Base-by-base conservation (phyloP, 805 yeast genomes). In the Candida coquimbonensis region DNA sequence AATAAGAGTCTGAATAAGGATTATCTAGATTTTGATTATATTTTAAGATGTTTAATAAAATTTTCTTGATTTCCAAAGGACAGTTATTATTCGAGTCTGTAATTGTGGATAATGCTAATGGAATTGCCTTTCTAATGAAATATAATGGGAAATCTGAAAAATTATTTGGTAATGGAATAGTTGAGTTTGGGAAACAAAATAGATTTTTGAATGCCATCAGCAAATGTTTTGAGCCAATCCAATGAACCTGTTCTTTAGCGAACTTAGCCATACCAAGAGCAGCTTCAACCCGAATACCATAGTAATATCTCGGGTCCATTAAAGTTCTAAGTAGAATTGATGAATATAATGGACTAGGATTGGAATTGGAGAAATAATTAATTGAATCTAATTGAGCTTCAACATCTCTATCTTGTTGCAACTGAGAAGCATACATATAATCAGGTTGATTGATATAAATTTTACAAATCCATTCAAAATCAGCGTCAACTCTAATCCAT, bases 401-500 rank as follows among this genome's bases (percentile, higher is more conserved):
- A 17, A 93, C 95, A 59, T 93, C 99, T 50, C 96, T 69, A 64
- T 93, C 99, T 60, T 89, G 95, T 54, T 87, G 93, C 29, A 93
- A 67, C 59, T 93, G 99, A 0, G 98, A 87, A 1, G 88, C 86
- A 61, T 77, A 93, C 97, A 93, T 93, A 59, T 88, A 85, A 56
- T 89, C 97, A 0, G 96, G 95, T 64, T 90, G 96, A 54, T 82
- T 87, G 32, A 93, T 78, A 48, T 80, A 74, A 21, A 87, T 70
- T 53, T 77, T 78, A 49, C 95, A 87, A 42, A 93, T 83, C 99
- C 99, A 93, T 62, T 93, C 99, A 57, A 83, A 86, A 62, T 93
- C 99, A 0, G 97, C 90, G 66, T 93, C 99, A n/a, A 91, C 87
- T 55, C 99, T 73, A 35, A 93, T 74, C 99, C 99, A 93, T 57